Evolutionary conservation across 2,329 filamentous ascomycete genomes (phyloP).

Genomic region (Monilinia vaccinii-corymbosi): DNA sequence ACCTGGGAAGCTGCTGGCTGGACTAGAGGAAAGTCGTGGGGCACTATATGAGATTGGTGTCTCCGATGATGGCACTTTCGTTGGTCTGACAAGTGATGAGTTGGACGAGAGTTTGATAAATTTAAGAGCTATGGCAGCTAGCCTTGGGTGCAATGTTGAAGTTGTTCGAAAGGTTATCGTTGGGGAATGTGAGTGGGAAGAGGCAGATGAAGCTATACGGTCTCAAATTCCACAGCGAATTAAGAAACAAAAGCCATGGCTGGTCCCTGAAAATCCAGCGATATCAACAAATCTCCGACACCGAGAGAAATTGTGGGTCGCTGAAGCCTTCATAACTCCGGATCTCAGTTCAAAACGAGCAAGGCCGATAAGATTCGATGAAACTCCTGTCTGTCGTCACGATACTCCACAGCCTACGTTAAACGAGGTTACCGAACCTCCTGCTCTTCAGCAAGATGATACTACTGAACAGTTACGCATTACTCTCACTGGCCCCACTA

Average conservation of each 20-base stretch:
- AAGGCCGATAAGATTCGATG: neutral
- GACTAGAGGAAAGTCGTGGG: constrained; percentile 85
- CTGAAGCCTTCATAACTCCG: constrained; percentile 81
- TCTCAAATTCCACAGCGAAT: constrained; percentile 11
- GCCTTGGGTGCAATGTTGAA: constrained; percentile 77
- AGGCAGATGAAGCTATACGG: constrained; percentile 9
- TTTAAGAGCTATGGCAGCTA: constrained; percentile 82
- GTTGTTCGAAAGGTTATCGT: constrained; percentile 76
- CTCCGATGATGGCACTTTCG: constrained; percentile 83
- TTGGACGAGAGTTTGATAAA: constrained; percentile 85
- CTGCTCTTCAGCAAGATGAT: constrained; percentile 3
- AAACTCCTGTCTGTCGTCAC: neutral
- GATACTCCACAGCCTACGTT: constrained; percentile 2
- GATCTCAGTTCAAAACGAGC: constrained; percentile 39
- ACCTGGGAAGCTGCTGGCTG: constrained; percentile 55
- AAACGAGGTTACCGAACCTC: neutral
- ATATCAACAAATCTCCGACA: constrained; percentile 19
- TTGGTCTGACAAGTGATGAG: constrained; percentile 83
- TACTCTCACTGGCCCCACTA: constrained; percentile 80
- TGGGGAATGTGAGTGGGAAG: constrained; percentile 68
- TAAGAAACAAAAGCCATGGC: constrained; percentile 16
- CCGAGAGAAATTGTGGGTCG: constrained; percentile 66
- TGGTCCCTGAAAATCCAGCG: neutral
- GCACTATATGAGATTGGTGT: constrained; percentile 96
- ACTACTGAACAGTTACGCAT: constrained; percentile 64